Evolutionary conservation across 257 asterid genomes (phyloP).

Genomic region (Eustoma russellianum): DNA sequence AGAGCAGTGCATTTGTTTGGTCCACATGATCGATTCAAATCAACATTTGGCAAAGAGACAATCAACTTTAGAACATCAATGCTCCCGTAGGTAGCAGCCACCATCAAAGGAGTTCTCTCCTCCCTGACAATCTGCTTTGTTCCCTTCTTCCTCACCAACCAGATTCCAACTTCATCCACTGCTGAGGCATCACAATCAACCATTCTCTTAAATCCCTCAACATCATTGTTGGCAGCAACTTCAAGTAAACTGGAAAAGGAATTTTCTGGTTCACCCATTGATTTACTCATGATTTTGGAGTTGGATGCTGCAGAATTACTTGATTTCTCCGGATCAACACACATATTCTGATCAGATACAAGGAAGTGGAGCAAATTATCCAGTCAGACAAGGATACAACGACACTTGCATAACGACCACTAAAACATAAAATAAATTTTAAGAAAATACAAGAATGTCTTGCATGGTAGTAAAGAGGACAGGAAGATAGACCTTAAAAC

Average conservation of each 20-base stretch:
- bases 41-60: conserved; percentile 72
- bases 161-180: conserved; percentile 64
- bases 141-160: conserved; percentile 72
- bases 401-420: too few species aligned
- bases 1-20: conserved; percentile 78
- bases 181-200: conserved; percentile 64
- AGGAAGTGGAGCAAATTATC: conserved; percentile 9
- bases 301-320: conserved; percentile 19
- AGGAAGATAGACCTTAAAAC: too few species aligned
- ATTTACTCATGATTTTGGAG: conserved; percentile 22
- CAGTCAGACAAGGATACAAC: conserved; percentile 13
- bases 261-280: conserved; percentile 57
- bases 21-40: conserved; percentile 66
- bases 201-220: conserved; percentile 55
- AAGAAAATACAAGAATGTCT: too few species aligned
- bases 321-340: conserved; percentile 40
- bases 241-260: conserved; percentile 74
- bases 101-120: conserved; percentile 84
- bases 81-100: conserved; percentile 82
- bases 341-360: conserved; percentile 48
- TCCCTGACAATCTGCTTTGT: conserved; percentile 55
- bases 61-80: conserved; percentile 68
- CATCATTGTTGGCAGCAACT: conserved; percentile 73
- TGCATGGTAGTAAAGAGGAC: too few species aligned
- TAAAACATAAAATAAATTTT: too few species aligned